Conservation (phyloP, 2,329 filamentous ascomycete genomes). For the Aspergillus awamori region DNA sequence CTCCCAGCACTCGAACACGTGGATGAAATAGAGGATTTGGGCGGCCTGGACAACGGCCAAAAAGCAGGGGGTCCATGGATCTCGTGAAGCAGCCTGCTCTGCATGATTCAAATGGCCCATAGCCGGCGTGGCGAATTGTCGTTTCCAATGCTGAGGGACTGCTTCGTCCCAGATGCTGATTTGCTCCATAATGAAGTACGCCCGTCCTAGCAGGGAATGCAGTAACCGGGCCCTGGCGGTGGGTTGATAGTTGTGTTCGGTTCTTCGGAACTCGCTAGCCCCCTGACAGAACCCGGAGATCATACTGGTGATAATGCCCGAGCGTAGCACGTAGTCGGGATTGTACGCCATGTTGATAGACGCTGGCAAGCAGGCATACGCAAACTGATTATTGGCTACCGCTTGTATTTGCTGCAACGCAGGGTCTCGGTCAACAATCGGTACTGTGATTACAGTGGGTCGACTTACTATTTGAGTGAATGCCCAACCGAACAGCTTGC, state of each 20-base stretch:
- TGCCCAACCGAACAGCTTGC: conserved; percentile 1
- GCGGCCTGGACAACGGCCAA: conserved; percentile 3
- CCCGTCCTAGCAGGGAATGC: not conserved
- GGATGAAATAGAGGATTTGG: not conserved
- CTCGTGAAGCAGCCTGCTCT: not conserved
- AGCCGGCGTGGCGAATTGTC: not conserved
- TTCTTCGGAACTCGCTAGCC: not conserved
- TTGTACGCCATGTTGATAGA: conserved; percentile 4
- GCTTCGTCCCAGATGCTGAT: conserved; percentile 5
- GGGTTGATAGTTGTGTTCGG: not conserved
- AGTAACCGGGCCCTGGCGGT: not conserved
- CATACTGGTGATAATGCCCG: conserved; percentile 1
- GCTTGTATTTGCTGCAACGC: conserved; percentile 2
- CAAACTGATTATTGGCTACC: not conserved
- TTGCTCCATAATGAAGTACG: not conserved
- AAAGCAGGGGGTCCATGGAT: conserved; percentile 2
- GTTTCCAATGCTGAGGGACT: not conserved
- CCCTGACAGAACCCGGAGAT: conserved; percentile 5
- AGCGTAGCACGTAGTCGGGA: conserved; percentile 1
- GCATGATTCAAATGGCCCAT: not conserved
- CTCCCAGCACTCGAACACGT: not conserved
- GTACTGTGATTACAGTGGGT: not conserved
- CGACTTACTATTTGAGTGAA: conserved; percentile 1
- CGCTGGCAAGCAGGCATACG: conserved; percentile 1
- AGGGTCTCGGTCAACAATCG: not conserved